These are phyloP conservation scores for Penicillium nordicum DNA, from an alignment of 2,329 filamentous ascomycete genomes.

Conservation along the genomic window DNA sequence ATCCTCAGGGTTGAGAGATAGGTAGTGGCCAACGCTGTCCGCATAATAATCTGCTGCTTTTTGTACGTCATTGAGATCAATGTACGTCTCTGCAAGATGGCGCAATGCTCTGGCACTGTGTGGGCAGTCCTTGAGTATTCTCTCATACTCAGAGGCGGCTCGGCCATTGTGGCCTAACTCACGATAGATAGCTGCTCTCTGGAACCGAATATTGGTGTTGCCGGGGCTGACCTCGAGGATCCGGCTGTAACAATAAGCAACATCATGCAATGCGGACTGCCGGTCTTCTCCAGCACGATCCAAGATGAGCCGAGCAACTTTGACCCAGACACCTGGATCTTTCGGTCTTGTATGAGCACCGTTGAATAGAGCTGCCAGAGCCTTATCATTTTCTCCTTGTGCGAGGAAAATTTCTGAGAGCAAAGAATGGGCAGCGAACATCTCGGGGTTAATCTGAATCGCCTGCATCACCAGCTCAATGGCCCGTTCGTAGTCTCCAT, in stretches of 20 bases:
- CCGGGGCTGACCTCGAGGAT: slow-evolving; percentile 53
- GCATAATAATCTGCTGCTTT: slow-evolving; percentile 53
- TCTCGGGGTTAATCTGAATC: slow-evolving; percentile 58
- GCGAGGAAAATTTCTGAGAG: slow-evolving; percentile 58
- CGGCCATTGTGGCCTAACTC: slow-evolving; percentile 47
- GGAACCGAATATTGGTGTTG: slow-evolving; percentile 53
- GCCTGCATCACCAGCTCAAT: slow-evolving; percentile 46
- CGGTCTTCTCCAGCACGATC: slow-evolving; percentile 48
- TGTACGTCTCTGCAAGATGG: slow-evolving; percentile 56
- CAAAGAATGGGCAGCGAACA: slow-evolving; percentile 59
- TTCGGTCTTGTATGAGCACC: slow-evolving; percentile 57
- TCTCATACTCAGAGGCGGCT: slow-evolving; percentile 52
- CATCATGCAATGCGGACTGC: slow-evolving; percentile 44
- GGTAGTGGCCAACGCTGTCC: slow-evolving; percentile 50
- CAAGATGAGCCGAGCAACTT: slow-evolving; percentile 54
- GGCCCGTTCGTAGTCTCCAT: slow-evolving; percentile 46
- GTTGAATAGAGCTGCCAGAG: slow-evolving; percentile 54
- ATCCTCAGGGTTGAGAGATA: slow-evolving; percentile 43
- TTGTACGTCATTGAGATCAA: slow-evolving; percentile 49
- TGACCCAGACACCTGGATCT: slow-evolving; percentile 56
- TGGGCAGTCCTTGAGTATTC: slow-evolving; percentile 53
- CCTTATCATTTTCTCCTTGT: slow-evolving; percentile 55
- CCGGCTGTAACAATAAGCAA: slow-evolving; percentile 53
- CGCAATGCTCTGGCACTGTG: slow-evolving; percentile 54
- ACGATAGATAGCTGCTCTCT: slow-evolving; percentile 55